These are phyloP conservation scores for Neoascochyta sp. DNA, from an alignment of 2,329 filamentous ascomycete genomes.

Conservation along the genomic window DNA sequence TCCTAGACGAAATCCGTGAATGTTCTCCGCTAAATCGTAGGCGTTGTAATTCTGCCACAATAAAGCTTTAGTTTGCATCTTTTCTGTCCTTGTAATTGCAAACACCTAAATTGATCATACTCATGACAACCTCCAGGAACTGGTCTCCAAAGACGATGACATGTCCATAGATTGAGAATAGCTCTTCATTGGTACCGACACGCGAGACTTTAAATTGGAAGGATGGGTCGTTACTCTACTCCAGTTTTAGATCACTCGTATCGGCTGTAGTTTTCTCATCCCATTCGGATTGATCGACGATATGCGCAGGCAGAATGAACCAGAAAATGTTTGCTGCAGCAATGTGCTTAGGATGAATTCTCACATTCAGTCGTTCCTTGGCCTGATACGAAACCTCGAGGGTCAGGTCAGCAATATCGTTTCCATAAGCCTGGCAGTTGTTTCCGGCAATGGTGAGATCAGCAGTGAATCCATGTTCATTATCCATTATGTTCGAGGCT, in stretches of 20 bases:
- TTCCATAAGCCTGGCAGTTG: constrained; percentile 57
- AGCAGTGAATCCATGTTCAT: constrained; percentile 56
- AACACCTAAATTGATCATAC: constrained; percentile 53
- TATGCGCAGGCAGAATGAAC: constrained; percentile 8
- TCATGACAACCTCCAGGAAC: constrained; percentile 50
- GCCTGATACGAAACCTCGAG: constrained; percentile 57
- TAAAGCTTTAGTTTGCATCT: constrained; percentile 35
- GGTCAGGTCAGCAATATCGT: constrained; percentile 51
- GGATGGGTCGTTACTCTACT: constrained; percentile 45
- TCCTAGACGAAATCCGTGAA: constrained; percentile 61
- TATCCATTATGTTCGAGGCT: constrained; percentile 55
- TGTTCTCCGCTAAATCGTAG: constrained; percentile 73
- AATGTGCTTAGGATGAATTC: constrained; percentile 14
- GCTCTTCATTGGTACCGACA: constrained; percentile 50
- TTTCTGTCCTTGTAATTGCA: constrained; percentile 22
- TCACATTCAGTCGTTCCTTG: constrained; percentile 19
- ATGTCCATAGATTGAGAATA: constrained; percentile 67
- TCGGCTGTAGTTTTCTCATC: constrained; percentile 10
- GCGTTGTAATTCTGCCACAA: constrained; percentile 59
- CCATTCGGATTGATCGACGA: constrained; percentile 14
- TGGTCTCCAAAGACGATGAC: constrained; percentile 70
- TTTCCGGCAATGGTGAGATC: constrained; percentile 62
- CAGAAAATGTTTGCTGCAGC: constrained; percentile 9
- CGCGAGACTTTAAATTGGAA: constrained; percentile 63
- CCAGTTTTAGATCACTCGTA: constrained; percentile 12